Base-by-base conservation (phyloP, 2,329 filamentous ascomycete genomes). In the Fusarium globosum region DNA sequence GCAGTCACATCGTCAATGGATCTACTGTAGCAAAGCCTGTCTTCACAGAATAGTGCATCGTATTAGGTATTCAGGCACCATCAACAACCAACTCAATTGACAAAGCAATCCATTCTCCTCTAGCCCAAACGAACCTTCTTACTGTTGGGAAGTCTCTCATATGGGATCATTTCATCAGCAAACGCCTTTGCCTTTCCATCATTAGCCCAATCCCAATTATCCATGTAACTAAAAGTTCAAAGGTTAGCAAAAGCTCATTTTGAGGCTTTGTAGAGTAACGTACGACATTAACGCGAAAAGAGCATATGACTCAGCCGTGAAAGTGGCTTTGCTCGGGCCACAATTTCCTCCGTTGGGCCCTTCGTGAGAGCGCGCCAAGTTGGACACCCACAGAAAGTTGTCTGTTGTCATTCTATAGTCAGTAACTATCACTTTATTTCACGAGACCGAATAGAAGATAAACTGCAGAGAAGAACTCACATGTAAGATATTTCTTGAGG, bases 41-140 rank as follows among this genome's bases (percentile, higher is more conserved):
- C 3, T 36, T 11, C 13, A 11, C 5, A 46, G 0, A 16, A 4
- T 5, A 14, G 4, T 10, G 1, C 2, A 20, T 9, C 7, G 10
- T 15, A n/a, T 6, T 33, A 33, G 10, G 18, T 12, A n/a, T 8
- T n/a, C 1, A 21, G n/a, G 11, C 12, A 33, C 6, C 14, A 46
- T 14, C n/a, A 11, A 36, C 9, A 21, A 10, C 16, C 15, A 26
- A 21, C 6, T 36, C 5, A 15, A 23, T 1, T 26, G n/a, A 8
- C 16, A 4, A 21, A n/a, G 10, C 0, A n/a, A 26, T 13, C 0
- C 6, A 6, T 2, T 14, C 12, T 10, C 5, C 3, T 11, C n/a
- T 36, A 61, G 20, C 59, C 55, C 21, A 64, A 49, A 18, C 61
- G 61, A 21, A 36, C 23, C 12, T n/a, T 61, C 30, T 64, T 64